Evolutionary conservation across 73 alveolate genomes (phyloP).

Genomic region (Symbiodinium natans): DNA sequence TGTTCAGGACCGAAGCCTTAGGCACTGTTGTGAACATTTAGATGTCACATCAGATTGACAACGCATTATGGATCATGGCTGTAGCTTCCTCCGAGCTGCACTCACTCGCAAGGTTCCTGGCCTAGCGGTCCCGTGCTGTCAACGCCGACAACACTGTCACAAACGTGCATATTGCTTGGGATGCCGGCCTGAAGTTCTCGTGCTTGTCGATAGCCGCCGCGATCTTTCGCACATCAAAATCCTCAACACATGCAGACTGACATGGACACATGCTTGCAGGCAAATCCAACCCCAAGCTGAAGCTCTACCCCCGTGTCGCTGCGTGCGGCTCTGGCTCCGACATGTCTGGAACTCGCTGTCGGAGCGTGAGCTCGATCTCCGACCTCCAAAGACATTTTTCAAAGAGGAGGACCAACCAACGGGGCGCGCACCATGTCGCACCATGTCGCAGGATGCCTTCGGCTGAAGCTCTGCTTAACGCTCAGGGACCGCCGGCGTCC

Average conservation of each 20-base stretch:
- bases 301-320: not conserved
- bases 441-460: slow-evolving; percentile 35
- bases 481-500: slow-evolving; percentile 35
- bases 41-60: too few species aligned
- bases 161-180: not conserved
- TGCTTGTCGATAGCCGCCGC: slow-evolving; percentile 84
- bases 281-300: too few species aligned
- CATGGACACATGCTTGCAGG: too few species aligned
- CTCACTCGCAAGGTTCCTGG: slow-evolving; percentile 65
- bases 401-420: not conserved
- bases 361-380: slow-evolving; percentile 62
- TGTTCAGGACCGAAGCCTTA: slow-evolving; percentile 19
- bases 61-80: too few species aligned
- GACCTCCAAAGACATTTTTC: not conserved
- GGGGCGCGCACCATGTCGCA: not conserved
- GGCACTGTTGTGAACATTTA: not conserved
- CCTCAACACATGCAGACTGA: too few species aligned
- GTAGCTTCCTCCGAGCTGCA: too few species aligned
- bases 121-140: not conserved
- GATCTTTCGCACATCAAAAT: slow-evolving; percentile 42
- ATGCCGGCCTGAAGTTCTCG: slow-evolving; percentile 28
- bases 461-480: slow-evolving; percentile 58
- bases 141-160: not conserved
- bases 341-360: slow-evolving; percentile 25
- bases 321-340: slow-evolving; percentile 5